These are phyloP conservation scores for Nakazawaea sp. DNA, from an alignment of 805 yeast genomes.

Conservation along the genomic window DNA sequence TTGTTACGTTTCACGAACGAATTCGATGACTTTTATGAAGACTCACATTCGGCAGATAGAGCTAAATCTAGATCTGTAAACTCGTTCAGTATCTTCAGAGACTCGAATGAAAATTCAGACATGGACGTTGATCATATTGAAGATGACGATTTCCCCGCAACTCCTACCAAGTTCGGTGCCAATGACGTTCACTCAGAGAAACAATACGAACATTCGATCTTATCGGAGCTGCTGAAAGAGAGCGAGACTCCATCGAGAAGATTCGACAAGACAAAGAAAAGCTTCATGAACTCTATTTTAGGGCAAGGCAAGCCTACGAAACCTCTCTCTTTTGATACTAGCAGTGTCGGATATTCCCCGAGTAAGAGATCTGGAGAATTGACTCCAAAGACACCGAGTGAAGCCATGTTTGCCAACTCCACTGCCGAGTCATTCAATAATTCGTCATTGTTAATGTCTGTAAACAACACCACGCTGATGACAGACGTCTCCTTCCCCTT, in stretches of 20 bases:
- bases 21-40: constrained; percentile 29
- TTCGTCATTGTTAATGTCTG: constrained; percentile 14
- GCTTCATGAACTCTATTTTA: not conserved
- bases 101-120: constrained; percentile 11
- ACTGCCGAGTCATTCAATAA: constrained; percentile 11
- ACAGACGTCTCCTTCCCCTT: constrained; percentile 11
- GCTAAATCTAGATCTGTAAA: not conserved
- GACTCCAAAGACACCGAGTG: constrained; percentile 24
- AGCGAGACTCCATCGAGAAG: constrained; percentile 14
- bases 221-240: not conserved
- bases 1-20: constrained; percentile 31
- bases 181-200: too few species aligned
- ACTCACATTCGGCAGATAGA: constrained; percentile 11
- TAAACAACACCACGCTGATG: constrained; percentile 10
- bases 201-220: too few species aligned
- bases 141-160: constrained; percentile 29
- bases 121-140: constrained; percentile 11
- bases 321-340: not conserved
- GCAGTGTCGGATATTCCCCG: not conserved
- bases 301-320: not conserved
- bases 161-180: constrained; percentile 32
- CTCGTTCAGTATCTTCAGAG: constrained; percentile 21
- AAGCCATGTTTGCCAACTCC: constrained; percentile 14
- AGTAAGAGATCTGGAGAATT: not conserved
- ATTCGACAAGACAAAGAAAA: constrained; percentile 6